Base-by-base conservation (phyloP, 2,329 filamentous ascomycete genomes). In the Penicillium sp. region DNA sequence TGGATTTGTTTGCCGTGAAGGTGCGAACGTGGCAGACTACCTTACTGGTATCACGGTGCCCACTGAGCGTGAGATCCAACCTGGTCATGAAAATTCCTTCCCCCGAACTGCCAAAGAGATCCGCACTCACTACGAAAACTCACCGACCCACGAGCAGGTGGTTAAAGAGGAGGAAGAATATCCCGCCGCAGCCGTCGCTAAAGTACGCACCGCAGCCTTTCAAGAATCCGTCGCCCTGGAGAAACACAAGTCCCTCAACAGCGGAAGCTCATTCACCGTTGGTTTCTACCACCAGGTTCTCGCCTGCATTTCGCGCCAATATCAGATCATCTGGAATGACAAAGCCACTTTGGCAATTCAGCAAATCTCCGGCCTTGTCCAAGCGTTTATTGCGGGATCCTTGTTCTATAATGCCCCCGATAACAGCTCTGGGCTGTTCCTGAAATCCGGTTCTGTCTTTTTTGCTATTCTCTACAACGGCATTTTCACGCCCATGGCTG, bases 301-400 rank as follows among this genome's bases (percentile, higher is more conserved):
- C n/a, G n/a, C n/a, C n/a, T n/a, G n/a, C n/a, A n/a, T n/a, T n/a
- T n/a, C n/a, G n/a, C n/a, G n/a, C n/a, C n/a, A n/a, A n/a, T n/a
- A n/a, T n/a, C n/a, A 82, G 17, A 86, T 87, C 0, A 93, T 91
- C 73, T 81, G 83, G 15, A 78, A 83, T 87, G 0, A 83, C 86
- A 65, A 85, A 91, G 23, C 90, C 93, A 73, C 85, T 91, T 58
- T 92, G 90, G 88, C 84, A 94, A 92, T 90, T 51, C 93, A 92
- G 66, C 81, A 90, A 56, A 88, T 91, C 73, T 91, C 91, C 69
- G 89, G 90, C 65, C 78, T 93, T 55, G 82, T 88, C 56, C 90
- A 91, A 71, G 84, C 80, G 38, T 81, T 94, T 15, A 87, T 94
- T 63, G 86, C 92, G 52, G 90, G 90, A 1, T 90, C 88, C 1